phyloP scores from a whole-genome alignment of 2,329 filamentous ascomycete genomes.

The Macrophomina tecta region DNA sequence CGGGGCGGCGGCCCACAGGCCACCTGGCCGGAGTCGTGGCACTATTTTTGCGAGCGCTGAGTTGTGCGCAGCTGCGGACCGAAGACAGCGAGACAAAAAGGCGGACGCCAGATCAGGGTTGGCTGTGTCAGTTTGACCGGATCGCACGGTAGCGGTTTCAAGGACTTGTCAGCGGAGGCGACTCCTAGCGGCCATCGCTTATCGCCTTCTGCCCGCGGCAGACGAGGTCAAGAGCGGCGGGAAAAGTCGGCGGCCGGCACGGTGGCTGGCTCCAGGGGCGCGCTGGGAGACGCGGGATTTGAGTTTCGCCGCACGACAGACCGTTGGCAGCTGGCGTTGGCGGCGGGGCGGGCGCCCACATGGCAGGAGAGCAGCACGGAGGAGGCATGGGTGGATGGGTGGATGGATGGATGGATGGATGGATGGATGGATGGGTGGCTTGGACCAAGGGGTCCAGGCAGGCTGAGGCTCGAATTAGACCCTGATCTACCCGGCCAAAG shows the following conservation, averaged over 20 bases:
- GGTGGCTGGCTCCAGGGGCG: neutral
- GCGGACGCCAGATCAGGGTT: neutral
- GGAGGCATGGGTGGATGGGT: neutral
- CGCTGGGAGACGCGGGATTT: neutral
- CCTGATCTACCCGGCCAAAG: conserved; percentile 24
- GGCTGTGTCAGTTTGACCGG: neutral
- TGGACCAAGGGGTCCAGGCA: neutral
- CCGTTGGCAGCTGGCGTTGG: conserved; percentile 1
- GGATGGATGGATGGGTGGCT: neutral
- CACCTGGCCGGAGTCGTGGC: neutral
- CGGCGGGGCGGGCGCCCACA: neutral
- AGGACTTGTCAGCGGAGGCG: neutral
- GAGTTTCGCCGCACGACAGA: neutral
- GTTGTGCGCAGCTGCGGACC: neutral
- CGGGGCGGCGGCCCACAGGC: conserved; percentile 9
- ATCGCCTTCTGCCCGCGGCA: conserved; percentile 1
- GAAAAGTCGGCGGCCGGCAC: neutral
- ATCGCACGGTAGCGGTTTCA: conserved; percentile 19
- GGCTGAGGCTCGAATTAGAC: conserved; percentile 22
- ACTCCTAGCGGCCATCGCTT: conserved; percentile 2
- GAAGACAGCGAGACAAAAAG: conserved; percentile 1
- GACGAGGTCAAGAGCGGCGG: neutral
- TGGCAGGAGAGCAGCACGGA: too few species aligned
- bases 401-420: neutral
- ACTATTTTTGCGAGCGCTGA: neutral